Evolutionary conservation across 2,329 filamentous ascomycete genomes (phyloP).

Genomic region (Arthrocladium fulminans): DNA sequence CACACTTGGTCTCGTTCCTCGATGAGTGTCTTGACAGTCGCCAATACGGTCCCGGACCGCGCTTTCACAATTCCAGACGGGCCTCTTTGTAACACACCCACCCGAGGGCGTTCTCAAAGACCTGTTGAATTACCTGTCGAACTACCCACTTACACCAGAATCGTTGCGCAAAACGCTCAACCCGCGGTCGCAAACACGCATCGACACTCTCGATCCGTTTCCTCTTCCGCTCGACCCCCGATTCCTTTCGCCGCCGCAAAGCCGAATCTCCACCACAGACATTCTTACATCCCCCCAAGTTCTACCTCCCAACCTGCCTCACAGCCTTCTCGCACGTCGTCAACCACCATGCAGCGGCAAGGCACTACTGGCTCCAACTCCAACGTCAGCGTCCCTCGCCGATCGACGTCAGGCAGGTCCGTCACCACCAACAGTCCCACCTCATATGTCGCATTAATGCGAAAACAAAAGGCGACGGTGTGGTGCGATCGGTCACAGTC

Average conservation of each 20-base stretch:
- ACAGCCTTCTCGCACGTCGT: constrained; percentile 16
- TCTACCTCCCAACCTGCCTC: constrained; percentile 12
- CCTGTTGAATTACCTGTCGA: constrained; percentile 10
- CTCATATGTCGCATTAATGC: constrained; percentile 81
- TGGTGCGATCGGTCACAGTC: constrained; percentile 94
- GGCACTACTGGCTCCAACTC: constrained; percentile 17
- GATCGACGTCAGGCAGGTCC: constrained; percentile 23
- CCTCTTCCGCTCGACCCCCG: constrained; percentile 14
- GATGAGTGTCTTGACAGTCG: constrained; percentile 23
- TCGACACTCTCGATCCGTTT: constrained; percentile 18
- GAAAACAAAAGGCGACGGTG: constrained; percentile 94
- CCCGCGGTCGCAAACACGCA: constrained; percentile 15
- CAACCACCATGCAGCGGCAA: constrained; percentile 20
- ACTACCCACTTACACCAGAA: constrained; percentile 15
- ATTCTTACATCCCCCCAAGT: constrained; percentile 4
- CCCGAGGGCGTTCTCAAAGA: constrained; percentile 11
- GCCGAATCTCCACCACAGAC: neutral
- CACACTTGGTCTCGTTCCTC: constrained; percentile 1
- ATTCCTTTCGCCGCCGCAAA: constrained; percentile 6
- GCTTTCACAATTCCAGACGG: constrained; percentile 11
- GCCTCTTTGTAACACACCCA: constrained; percentile 9
- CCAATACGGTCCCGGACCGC: constrained; percentile 21
- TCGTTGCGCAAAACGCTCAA: constrained; percentile 12
- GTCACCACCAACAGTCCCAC: constrained; percentile 21
- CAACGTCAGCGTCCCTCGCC: constrained; percentile 18